Percentiles rank a stretch among this genome's conserved stretches.
Conservation (phyloP, 108 stramenopile species). For the Nitzschia sp. region DNA sequence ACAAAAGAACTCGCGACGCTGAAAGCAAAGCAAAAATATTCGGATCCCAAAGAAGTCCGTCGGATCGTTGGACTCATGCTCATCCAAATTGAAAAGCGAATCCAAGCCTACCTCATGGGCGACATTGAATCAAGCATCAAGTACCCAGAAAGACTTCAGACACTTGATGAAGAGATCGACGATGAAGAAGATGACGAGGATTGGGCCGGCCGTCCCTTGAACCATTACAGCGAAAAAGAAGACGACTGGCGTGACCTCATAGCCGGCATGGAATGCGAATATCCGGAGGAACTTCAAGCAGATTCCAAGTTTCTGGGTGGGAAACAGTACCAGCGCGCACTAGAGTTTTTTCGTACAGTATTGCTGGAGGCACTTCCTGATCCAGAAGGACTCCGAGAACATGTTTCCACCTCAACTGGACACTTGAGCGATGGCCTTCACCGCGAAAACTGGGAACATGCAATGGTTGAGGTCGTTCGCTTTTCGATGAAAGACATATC, state of each 20-base stretch:
- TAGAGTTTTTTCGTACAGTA: constrained; percentile 44
- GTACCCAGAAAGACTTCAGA: constrained; percentile 52
- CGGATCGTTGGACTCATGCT: constrained; percentile 44
- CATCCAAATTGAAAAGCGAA: constrained; percentile 47
- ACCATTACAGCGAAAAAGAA: constrained; percentile 45
- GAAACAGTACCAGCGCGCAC: constrained; percentile 72
- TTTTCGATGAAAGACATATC: constrained; percentile 42
- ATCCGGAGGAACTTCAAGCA: constrained; percentile 43
- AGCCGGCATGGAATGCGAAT: constrained; percentile 33
- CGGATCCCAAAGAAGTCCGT: constrained; percentile 40
- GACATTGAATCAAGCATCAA: constrained; percentile 55
- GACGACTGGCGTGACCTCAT: constrained; percentile 60
- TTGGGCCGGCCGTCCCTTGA: constrained; percentile 46
- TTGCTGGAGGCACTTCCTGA: constrained; percentile 72
- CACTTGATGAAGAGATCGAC: constrained; percentile 60
- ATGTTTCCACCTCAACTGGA: constrained; percentile 61
- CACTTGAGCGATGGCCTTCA: constrained; percentile 64
- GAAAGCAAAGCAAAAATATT: constrained; percentile 48
- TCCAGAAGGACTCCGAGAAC: constrained; percentile 49
- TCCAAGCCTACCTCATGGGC: constrained; percentile 59
- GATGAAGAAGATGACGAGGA: constrained; percentile 60
- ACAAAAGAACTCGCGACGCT: constrained; percentile 42
- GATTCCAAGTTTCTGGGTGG: constrained; percentile 68
- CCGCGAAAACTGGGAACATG: constrained; percentile 75
- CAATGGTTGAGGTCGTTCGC: constrained; percentile 53